phyloP scores from a whole-genome alignment of 805 yeast species.

The Candida methanosorbosa region DNA sequence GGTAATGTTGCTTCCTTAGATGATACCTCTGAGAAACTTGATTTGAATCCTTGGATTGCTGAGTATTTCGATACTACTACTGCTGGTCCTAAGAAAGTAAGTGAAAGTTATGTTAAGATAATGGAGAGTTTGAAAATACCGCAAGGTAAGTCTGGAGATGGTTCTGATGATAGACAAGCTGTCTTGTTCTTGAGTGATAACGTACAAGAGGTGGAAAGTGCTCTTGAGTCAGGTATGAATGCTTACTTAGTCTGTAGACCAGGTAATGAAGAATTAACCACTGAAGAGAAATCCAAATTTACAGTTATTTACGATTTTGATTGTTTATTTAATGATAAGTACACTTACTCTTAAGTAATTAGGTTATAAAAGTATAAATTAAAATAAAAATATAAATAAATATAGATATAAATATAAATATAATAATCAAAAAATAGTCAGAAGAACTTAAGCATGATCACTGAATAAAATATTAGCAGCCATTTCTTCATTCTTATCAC shows the following conservation, averaged over 20 bases:
- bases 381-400: neutral
- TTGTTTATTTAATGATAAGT: constrained; percentile 6
- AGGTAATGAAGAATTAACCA: constrained; percentile 54
- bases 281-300: constrained; percentile 21
- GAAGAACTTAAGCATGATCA: constrained; percentile 29
- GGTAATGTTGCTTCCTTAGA: constrained; percentile 45
- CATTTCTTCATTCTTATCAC: constrained; percentile 95
- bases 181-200: constrained; percentile 77
- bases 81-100: constrained; percentile 62
- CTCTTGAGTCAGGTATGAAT: constrained; percentile 52
- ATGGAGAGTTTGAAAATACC: constrained; percentile 22
- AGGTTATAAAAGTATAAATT: neutral
- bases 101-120: constrained; percentile 51
- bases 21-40: constrained; percentile 21
- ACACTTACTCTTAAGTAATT: neutral
- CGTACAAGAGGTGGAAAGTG: constrained; percentile 69
- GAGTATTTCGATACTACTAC: constrained; percentile 85
- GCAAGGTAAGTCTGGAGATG: constrained; percentile 7
- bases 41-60: constrained; percentile 42
- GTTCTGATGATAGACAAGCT: constrained; percentile 16
- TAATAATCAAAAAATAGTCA: no score
- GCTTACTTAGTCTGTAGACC: constrained; percentile 58
- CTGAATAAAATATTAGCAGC: constrained; percentile 87
- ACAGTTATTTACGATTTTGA: constrained; percentile 22
- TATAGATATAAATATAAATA: no score